These are phyloP conservation scores for Chalara sp. DNA, from an alignment of 2,329 filamentous ascomycete species.

Conservation along the genomic window DNA sequence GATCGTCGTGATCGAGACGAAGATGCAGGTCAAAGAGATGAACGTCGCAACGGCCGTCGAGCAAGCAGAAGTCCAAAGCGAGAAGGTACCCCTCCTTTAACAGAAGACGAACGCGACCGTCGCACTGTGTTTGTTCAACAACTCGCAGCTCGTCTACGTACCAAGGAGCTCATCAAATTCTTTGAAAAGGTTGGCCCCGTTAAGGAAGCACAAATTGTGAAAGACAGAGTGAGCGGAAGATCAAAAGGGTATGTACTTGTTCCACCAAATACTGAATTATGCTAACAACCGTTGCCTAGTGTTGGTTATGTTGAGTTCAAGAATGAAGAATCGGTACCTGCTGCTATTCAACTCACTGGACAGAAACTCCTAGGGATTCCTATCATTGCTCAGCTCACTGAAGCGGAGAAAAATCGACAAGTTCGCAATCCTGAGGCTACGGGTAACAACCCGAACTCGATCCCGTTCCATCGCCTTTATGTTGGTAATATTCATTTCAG, in stretches of 20 bases:
- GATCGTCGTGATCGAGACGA: slow-evolving; percentile 46
- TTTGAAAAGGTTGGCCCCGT: slow-evolving; percentile 94
- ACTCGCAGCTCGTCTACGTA: slow-evolving; percentile 86
- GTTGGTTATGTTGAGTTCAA: slow-evolving; percentile 99
- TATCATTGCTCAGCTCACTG: slow-evolving; percentile 95
- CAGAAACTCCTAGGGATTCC: slow-evolving; percentile 98
- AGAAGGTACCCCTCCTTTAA: slow-evolving; percentile 64
- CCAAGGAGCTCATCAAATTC: slow-evolving; percentile 86
- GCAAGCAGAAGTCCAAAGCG: slow-evolving; percentile 33
- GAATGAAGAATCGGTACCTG: slow-evolving; percentile 84
- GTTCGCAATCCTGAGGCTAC: slow-evolving; percentile 71
- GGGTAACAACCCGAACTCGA: slow-evolving; percentile 66
- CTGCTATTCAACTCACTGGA: slow-evolving; percentile 95
- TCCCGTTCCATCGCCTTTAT: slow-evolving; percentile 96
- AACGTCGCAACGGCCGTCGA: slow-evolving; percentile 32
- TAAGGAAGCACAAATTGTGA: slow-evolving; percentile 97
- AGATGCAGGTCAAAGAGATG: slow-evolving; percentile 37
- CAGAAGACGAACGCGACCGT: slow-evolving; percentile 92
- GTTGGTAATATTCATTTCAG: slow-evolving; percentile 99
- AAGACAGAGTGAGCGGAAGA: slow-evolving; percentile 91
- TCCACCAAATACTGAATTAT: slow-evolving; percentile 2
- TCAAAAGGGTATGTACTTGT: slow-evolving; percentile 78
- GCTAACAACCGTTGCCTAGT: slow-evolving; percentile 45
- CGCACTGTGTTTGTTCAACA: slow-evolving; percentile 98
- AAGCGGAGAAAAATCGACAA: slow-evolving; percentile 98